Evolutionary conservation across 2,329 filamentous ascomycete genomes (phyloP).

Genomic region (Cytospora chrysosperma): DNA sequence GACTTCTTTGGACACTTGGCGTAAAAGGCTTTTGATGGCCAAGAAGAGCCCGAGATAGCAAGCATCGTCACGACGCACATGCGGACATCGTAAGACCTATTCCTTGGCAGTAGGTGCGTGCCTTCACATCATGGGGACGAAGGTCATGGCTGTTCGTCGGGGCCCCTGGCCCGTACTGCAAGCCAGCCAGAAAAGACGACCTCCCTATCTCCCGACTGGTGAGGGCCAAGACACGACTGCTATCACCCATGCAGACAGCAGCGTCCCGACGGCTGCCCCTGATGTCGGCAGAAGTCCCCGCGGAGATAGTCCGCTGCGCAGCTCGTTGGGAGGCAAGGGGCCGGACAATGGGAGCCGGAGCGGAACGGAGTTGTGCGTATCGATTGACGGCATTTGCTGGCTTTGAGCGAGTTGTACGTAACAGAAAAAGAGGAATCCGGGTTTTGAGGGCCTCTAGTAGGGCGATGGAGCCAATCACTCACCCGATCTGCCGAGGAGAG

Average conservation of each 20-base stretch:
- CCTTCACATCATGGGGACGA: background rate
- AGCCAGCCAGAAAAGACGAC: background rate
- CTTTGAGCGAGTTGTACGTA: constrained; percentile 21
- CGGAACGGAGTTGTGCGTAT: constrained; percentile 1
- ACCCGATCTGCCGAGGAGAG: background rate
- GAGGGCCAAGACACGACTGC: too few species aligned
- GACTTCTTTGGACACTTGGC: background rate
- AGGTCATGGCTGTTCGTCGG: background rate
- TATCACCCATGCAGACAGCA: background rate
- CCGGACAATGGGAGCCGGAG: background rate
- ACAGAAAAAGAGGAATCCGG: constrained; percentile 11
- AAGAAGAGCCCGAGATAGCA: background rate
- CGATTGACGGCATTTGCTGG: background rate
- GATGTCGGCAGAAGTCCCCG: background rate
- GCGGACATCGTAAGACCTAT: background rate
- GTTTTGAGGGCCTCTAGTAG: background rate
- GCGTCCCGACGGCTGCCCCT: background rate
- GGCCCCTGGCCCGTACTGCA: background rate
- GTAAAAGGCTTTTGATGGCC: background rate
- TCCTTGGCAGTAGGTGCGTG: background rate
- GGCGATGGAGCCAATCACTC: constrained; percentile 1
- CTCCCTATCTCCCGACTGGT: too few species aligned
- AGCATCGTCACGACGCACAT: background rate
- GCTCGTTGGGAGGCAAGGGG: background rate
- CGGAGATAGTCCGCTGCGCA: constrained; percentile 12